Conservation (phyloP, 202 grass and related monocot species). For the Zoysia matrella region DNA sequence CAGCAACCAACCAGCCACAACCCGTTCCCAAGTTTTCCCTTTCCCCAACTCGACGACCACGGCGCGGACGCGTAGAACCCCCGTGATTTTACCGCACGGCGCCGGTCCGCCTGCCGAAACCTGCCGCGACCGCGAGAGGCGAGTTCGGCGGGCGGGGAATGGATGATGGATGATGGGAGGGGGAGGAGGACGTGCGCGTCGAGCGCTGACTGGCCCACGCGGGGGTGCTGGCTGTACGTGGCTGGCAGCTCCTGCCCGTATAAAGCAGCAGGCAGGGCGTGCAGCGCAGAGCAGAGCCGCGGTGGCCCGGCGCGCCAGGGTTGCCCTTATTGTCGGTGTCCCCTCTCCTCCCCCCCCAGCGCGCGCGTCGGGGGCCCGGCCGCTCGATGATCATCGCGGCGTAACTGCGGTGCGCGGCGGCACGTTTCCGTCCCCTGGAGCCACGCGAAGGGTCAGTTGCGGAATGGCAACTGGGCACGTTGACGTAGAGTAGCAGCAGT, state of each 20-base stretch:
- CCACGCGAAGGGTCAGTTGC: not conserved
- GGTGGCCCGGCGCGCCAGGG: constrained; percentile 29
- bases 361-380: not conserved
- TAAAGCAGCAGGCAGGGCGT: not conserved
- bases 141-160: too few species aligned
- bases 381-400: not conserved
- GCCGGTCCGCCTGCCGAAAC: too few species aligned
- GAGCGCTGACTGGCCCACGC: constrained; percentile 21
- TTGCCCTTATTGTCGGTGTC: constrained; percentile 30
- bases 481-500: not conserved
- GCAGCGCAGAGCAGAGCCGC: too few species aligned
- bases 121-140: too few species aligned
- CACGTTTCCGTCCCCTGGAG: too few species aligned
- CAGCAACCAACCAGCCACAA: not conserved
- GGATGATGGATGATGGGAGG: not conserved
- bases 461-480: not conserved
- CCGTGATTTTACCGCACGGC: not conserved
- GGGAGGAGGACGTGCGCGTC: not conserved
- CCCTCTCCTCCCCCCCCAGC: not conserved
- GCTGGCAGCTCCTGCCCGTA: not conserved
- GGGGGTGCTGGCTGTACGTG: not conserved
- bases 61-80: too few species aligned
- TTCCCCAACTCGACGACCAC: too few species aligned
- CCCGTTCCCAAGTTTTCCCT: too few species aligned
- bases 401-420: not conserved